Base-by-base conservation (phyloP, 2,329 filamentous ascomycete genomes). In the Penicillium sp. region DNA sequence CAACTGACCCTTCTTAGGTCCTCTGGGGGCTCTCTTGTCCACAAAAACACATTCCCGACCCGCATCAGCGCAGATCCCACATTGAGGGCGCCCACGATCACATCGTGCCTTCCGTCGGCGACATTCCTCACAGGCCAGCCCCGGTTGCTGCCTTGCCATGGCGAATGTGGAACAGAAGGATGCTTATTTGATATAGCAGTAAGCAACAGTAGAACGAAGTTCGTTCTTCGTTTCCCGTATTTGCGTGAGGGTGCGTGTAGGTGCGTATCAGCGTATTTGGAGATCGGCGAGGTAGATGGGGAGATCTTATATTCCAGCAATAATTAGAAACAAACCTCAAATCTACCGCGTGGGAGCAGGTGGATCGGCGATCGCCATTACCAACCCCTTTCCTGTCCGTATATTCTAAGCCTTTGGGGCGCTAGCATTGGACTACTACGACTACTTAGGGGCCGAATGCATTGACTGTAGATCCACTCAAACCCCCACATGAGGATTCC, bases 61-160 rank as follows among this genome's bases (percentile, higher is more conserved):
- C 5, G 46, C 44, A 24, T 50, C 46, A 3, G 53, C 37, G 35
- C 52, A 55, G 19, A 55, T 45, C 19, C 53, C 53, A 35, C 53
- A 55, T 35, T 55, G 46, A 9, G 53, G 53, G 14, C 53, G 53
- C n/a, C 49, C 46, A 11, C 46, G 53, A 45, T 55, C 53, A 29
- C 46, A 55, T 16, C 53, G 47, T 37, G 53, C 53, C 27, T 55
- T 55, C 22, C 46, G 53, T 27, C 53, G 42, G 33, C 53, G 53
- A 37, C 53, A 55, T 45, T 55, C 46, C n/a, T 55, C 53, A 26
- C 53, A 55, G 21, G 53, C 53, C 8, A 55, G 46, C 16, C 46
- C 53, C 10, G 47, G 42, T 27, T 55, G 53, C 31, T 55, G 53
- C 26, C 46, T 53, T 27, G 37, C 42, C 50, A 53, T 53, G 21